phyloP scores from a whole-genome alignment of 176 grass and related monocot species.

The Oryza coarctata region DNA sequence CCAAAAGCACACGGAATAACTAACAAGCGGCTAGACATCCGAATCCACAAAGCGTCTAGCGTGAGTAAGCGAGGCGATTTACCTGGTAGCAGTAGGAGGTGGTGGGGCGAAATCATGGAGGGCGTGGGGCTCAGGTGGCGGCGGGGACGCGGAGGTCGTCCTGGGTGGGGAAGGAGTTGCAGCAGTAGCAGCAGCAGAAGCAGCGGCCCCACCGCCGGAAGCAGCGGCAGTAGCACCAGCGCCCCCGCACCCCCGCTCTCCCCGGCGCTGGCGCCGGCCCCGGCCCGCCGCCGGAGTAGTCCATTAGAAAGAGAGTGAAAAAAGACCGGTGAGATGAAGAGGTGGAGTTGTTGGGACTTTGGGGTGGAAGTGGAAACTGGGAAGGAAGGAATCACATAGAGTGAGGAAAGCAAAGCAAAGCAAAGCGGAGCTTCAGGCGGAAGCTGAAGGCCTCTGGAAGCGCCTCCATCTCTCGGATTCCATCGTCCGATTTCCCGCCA shows the following conservation, averaged over 20 bases:
- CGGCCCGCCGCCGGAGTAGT: conserved; percentile 21
- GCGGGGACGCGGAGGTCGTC: not conserved
- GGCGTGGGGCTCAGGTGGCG: not conserved
- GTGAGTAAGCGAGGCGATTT: not conserved
- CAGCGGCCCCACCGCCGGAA: conserved; percentile 48
- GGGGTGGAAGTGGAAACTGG: not conserved
- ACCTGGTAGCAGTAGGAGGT: not conserved
- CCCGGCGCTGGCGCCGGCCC: not conserved
- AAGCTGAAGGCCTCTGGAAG: not conserved
- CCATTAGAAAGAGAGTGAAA: not conserved
- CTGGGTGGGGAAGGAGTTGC: conserved; percentile 32
- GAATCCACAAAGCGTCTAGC: too few species aligned
- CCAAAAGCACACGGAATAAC: not conserved
- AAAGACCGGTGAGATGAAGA: not conserved
- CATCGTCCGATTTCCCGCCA: not conserved
- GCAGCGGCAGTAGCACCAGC: conserved; percentile 52
- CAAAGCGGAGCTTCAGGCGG: not conserved
- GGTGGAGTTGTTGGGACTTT: not conserved
- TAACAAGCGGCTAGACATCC: not conserved
- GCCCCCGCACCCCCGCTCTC: conserved; percentile 10
- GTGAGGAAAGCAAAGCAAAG: not conserved
- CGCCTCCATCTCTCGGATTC: not conserved
- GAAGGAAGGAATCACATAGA: not conserved
- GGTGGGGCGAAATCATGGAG: not conserved
- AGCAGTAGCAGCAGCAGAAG: conserved; percentile 54